A percentile compares a stretch with the other conserved stretches of the same genome.
These are phyloP conservation scores for Pythium periplocum DNA, from an alignment of 352 stramenopile species.

Conservation along the genomic window DNA sequence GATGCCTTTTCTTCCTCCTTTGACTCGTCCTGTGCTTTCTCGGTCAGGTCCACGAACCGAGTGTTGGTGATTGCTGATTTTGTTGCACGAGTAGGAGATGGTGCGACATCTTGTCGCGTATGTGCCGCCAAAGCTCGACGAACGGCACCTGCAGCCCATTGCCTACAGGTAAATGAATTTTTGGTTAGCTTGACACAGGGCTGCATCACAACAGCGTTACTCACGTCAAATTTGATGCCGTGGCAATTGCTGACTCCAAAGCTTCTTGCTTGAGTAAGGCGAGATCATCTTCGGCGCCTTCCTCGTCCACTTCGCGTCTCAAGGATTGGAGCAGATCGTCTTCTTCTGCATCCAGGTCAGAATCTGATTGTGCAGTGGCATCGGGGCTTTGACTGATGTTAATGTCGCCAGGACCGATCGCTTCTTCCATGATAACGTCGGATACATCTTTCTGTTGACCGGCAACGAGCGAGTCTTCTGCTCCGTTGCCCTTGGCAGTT, in stretches of 20 bases:
- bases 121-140: conserved; percentile 65
- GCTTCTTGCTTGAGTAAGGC: conserved; percentile 57
- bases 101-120: conserved; percentile 21
- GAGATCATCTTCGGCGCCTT: conserved; percentile 61
- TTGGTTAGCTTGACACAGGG: no score
- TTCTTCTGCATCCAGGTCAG: conserved; percentile 12
- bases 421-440: not conserved
- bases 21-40: no score
- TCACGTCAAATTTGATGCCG: conserved; percentile 80
- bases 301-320: conserved; percentile 68
- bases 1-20: no score
- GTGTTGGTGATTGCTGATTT: no score
- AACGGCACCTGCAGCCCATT: conserved; percentile 81
- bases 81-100: not conserved
- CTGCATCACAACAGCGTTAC: not conserved
- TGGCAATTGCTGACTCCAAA: conserved; percentile 68
- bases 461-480: conserved; percentile 10
- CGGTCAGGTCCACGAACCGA: no score
- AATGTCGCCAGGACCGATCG: no score
- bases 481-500: no score
- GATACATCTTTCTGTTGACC: conserved; percentile 49
- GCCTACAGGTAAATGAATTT: conserved; percentile 20
- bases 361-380: no score
- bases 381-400: no score
- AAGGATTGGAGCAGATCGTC: conserved; percentile 49